Evolutionary conservation across 805 yeast species (phyloP).

Genomic region (Candida maesae): DNA sequence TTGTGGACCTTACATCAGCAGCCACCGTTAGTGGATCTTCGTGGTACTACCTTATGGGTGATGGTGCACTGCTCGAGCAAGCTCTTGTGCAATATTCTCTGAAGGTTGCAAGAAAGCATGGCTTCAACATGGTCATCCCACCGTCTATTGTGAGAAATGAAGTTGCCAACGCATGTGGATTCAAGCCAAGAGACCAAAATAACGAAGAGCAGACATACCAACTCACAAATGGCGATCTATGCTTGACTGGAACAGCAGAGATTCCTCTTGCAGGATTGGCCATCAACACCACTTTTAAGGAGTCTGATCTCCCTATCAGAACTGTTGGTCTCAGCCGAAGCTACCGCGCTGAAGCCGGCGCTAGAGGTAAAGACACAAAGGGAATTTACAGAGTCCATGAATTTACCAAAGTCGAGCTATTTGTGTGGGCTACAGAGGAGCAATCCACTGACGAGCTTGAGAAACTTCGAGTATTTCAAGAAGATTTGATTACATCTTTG

Average conservation of each 20-base stretch:
- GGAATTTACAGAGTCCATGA: slow-evolving; percentile 96
- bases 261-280: slow-evolving; percentile 85
- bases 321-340: slow-evolving; percentile 81
- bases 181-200: slow-evolving; percentile 85
- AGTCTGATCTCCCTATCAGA: slow-evolving; percentile 47
- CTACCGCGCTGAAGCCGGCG: slow-evolving; percentile 96
- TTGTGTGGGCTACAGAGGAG: slow-evolving; percentile 59
- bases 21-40: slow-evolving; percentile 74
- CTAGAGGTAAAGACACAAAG: slow-evolving; percentile 87
- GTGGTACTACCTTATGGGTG: slow-evolving; percentile 81
- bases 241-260: slow-evolving; percentile 93
- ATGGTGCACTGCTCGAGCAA: slow-evolving; percentile 85
- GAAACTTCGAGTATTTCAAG: slow-evolving; percentile 60
- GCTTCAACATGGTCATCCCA: slow-evolving; percentile 71
- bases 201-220: slow-evolving; percentile 83
- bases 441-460: slow-evolving; percentile 52
- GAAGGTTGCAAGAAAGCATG: slow-evolving; percentile 56
- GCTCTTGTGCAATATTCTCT: slow-evolving; percentile 83
- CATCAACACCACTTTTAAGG: slow-evolving; percentile 44
- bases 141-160: slow-evolving; percentile 83
- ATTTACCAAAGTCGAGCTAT: slow-evolving; percentile 90
- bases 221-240: slow-evolving; percentile 48
- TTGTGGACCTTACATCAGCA: slow-evolving; percentile 71
- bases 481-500: slow-evolving; percentile 54
- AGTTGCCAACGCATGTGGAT: slow-evolving; percentile 85